Conservation (phyloP, 1,284 basidiomycete genomes). For the Leccinum griseonigrum region DNA sequence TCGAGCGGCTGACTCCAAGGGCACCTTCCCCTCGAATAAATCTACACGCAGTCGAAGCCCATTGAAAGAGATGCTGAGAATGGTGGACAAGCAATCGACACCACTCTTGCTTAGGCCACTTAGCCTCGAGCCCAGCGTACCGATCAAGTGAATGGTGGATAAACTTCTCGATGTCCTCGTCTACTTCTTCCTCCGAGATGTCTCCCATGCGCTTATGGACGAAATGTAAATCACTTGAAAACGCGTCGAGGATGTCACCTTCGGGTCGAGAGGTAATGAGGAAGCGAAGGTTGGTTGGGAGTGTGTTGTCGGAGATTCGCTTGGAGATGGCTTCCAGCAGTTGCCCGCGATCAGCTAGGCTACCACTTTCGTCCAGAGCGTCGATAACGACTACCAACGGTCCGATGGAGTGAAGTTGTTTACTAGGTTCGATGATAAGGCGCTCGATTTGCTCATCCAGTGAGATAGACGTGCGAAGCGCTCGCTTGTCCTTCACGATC, state of each 20-base stretch:
- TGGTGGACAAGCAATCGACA: neutral
- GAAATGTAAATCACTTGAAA: neutral
- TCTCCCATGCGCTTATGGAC: neutral
- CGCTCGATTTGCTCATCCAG: neutral
- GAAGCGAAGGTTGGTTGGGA: neutral
- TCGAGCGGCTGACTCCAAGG: neutral
- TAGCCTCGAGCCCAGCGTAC: neutral
- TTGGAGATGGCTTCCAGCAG: neutral
- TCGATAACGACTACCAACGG: neutral
- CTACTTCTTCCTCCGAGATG: neutral
- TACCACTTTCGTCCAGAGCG: neutral
- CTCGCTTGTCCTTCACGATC: neutral
- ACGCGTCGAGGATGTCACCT: neutral
- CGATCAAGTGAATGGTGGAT: neutral
- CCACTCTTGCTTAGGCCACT: neutral
- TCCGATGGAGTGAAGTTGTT: neutral
- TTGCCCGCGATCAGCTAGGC: neutral
- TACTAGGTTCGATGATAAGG: neutral
- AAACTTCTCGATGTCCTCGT: neutral
- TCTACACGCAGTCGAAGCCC: neutral
- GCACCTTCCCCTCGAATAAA: neutral
- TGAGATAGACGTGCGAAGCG: neutral
- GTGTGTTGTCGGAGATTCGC: neutral
- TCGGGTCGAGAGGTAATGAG: neutral
- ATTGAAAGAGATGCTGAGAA: neutral